Conservation (phyloP, 768 basidiomycete genomes). For the Rhizopogon roseolus region DNA sequence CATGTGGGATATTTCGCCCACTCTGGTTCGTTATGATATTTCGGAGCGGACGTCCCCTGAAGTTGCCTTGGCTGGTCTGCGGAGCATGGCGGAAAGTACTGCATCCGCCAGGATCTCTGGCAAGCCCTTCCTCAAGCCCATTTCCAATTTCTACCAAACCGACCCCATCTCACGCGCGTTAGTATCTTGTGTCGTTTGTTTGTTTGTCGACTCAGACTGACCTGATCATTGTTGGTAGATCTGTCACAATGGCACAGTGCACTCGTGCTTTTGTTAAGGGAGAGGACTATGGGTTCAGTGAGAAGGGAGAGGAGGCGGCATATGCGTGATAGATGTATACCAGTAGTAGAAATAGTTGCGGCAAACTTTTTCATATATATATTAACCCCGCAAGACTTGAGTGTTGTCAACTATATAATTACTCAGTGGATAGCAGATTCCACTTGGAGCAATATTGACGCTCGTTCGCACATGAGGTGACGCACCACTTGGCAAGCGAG, state of each 20-base stretch:
- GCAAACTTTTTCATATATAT: background rate
- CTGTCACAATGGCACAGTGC: conserved; percentile 96
- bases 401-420: too few relatives aligned
- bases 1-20: conserved; percentile 95
- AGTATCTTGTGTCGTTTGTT: conserved; percentile 31
- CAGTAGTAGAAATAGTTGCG: background rate
- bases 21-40: conserved; percentile 80
- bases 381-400: background rate
- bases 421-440: too few relatives aligned
- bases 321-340: conserved; percentile 31
- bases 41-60: conserved; percentile 74
- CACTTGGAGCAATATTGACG: too few relatives aligned
- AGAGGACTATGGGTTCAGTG: conserved; percentile 55
- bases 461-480: background rate
- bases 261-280: conserved; percentile 81
- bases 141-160: conserved; percentile 93
- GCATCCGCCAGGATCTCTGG: conserved; percentile 53
- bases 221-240: conserved; percentile 36
- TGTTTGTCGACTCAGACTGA: conserved; percentile 2
- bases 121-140: conserved; percentile 68
- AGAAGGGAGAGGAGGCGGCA: conserved; percentile 39
- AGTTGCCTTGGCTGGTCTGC: conserved; percentile 67
- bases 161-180: conserved; percentile 92
- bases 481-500: too few relatives aligned
- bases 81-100: conserved; percentile 47